A percentile compares a stretch with the other conserved stretches of the same genome.
These are phyloP conservation scores for Cryptococcus maquisensis DNA, from an alignment of 1,284 basidiomycete species.

Conservation along the genomic window DNA sequence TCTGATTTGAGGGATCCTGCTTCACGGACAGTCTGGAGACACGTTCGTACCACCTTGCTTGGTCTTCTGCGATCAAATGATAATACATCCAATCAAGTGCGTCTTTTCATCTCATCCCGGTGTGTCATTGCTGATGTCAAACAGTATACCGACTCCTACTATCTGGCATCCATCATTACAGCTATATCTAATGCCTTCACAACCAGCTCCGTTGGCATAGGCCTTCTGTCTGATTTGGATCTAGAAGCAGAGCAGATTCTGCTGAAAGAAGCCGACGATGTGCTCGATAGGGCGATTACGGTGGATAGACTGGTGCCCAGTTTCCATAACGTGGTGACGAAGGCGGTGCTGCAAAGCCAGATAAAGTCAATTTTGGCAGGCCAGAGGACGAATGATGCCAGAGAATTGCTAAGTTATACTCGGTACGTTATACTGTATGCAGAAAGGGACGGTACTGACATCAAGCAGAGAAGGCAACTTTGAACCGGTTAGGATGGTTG, in stretches of 20 bases:
- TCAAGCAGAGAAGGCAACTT: constrained; percentile 79
- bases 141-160: constrained; percentile 86
- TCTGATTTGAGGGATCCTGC: constrained; percentile 35
- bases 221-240: constrained; percentile 9
- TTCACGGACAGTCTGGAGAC: constrained; percentile 57
- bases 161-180: constrained; percentile 81
- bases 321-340: constrained; percentile 86
- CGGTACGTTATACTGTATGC: constrained; percentile 56
- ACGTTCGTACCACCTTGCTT: constrained; percentile 86
- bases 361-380: constrained; percentile 73
- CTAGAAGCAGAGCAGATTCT: constrained; percentile 48
- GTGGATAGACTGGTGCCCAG: constrained; percentile 95
- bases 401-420: constrained; percentile 81
- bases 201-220: constrained; percentile 19
- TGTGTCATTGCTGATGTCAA: not conserved
- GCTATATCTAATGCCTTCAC: constrained; percentile 59
- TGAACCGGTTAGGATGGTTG: constrained; percentile 81
- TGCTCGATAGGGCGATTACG: constrained; percentile 85
- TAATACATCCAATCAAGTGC: constrained; percentile 81
- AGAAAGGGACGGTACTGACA: not conserved
- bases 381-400: constrained; percentile 74
- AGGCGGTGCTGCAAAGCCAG: constrained; percentile 81
- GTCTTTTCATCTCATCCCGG: constrained; percentile 34
- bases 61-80: constrained; percentile 91
- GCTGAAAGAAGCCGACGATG: constrained; percentile 66